phyloP scores from a whole-genome alignment of 345 rosid species.

The Reutealis trisperma region DNA sequence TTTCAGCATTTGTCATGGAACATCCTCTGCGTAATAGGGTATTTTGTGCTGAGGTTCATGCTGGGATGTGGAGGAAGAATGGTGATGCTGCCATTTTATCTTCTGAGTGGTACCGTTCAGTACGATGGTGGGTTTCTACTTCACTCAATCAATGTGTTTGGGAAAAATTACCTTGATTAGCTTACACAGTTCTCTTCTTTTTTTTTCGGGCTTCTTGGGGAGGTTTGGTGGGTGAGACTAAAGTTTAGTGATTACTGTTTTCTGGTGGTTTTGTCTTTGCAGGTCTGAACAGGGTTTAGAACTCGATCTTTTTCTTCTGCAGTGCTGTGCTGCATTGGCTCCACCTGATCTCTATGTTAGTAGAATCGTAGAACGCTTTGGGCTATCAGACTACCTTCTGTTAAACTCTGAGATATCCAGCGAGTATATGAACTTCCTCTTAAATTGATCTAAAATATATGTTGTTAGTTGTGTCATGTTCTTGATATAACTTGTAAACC shows the following conservation, averaged over 20 bases:
- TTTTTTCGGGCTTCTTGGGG: background rate
- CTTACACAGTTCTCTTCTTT: background rate
- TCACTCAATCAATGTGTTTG: background rate
- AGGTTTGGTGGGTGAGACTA: background rate
- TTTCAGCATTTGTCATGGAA: slow-evolving; percentile 87
- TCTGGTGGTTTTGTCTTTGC: slow-evolving; percentile 36
- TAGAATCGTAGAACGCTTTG: slow-evolving; percentile 83
- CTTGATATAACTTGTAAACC: background rate
- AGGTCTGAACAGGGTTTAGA: slow-evolving; percentile 96
- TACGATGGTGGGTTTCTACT: slow-evolving; percentile 61
- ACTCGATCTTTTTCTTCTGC: slow-evolving; percentile 92
- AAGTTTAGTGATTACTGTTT: background rate
- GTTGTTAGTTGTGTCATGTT: background rate
- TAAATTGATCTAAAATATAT: background rate
- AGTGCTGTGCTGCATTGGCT: slow-evolving; percentile 96
- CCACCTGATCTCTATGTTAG: slow-evolving; percentile 76
- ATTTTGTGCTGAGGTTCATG: slow-evolving; percentile 83
- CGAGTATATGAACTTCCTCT: slow-evolving; percentile 54
- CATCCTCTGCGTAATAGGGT: slow-evolving; percentile 87
- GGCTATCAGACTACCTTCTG: slow-evolving; percentile 63
- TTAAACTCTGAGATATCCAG: slow-evolving; percentile 49
- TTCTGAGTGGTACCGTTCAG: slow-evolving; percentile 80
- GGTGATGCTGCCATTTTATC: slow-evolving; percentile 71
- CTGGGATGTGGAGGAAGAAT: slow-evolving; percentile 98
- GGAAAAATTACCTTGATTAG: background rate